Evolutionary conservation across 2,329 filamentous ascomycete species (phyloP), one percentile per base, ranked within the genome.

Genomic region (Apiospora saccharicola): DNA sequence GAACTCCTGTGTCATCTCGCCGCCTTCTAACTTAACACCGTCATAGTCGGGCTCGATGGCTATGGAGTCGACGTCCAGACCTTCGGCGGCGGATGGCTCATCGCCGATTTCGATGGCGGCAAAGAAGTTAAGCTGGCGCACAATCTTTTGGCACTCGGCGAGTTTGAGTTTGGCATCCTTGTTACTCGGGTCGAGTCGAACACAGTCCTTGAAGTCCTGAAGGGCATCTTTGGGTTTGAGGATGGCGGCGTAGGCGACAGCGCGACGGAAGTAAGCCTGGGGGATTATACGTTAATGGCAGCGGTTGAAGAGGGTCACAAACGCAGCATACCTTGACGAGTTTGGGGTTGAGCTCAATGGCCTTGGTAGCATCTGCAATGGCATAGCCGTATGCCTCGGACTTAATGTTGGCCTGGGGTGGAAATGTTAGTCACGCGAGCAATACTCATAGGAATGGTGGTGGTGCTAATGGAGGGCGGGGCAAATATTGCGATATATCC

Each of bases 301-400:
- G 73, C 34, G 12, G 43, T 43, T 43, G 46, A 30, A 16, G 14
- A 13, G 5, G 34, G 26, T 4, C 34, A 51, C 30, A 22, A 26
- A 41, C 19, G 47, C 41, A 71, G 75, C 83, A 75, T 82, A 95
- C 94, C 91, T 98, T 98, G 82, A 96, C 89, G 81, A 98, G 94
- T 79, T 91, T 90, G 22, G 94, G 90, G 80, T 98, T 94, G 73
- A 98, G 86, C 81, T 97, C 94, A 79, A 98, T 91, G 22, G 96
- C 96, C 83, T 94, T 97, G 70, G 93, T 94, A 44, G 96, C 94
- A 84, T 99, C 96, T 70, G 91, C 88, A 78, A 98, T 93, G 34
- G 96, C 95, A 85, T 96, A 97, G 51, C 96, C 96, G 81, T 95
- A 98, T 26, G 96, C 91, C 83, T 99, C 96, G 51, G 96, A 92